Base-by-base conservation (phyloP, 768 basidiomycete genomes). In the Suillus tomentosus region DNA sequence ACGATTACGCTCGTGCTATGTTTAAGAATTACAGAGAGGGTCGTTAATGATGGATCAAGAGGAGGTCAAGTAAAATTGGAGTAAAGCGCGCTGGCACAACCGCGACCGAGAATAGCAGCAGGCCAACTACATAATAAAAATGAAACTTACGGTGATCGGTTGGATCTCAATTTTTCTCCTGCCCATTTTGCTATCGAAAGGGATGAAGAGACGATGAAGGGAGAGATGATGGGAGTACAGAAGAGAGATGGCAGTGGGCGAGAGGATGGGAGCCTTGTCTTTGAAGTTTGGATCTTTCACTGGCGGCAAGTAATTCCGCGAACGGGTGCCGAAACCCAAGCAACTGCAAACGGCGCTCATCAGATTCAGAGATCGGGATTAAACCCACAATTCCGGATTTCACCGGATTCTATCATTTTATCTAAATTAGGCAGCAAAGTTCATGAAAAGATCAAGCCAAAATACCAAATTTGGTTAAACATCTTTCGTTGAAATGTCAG, bases 1-100 rank as follows among this genome's bases (percentile, higher is more conserved):
- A 70, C 92, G 89, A 77, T 94, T 94, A 79, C 92, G 88, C 79
- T 94, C 92, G 80, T 94, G 90, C 92, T 94, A 83, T 78, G 79
- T 76, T 79, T 79, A 82, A 77, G 76, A 72, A 75, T 77, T 74
- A 69, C 74, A 73, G 71, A 67, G 69, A 69, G 39, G 58, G 13
- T 64, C 56, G 74, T 69, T 70, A 76, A 76, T 73, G 76, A 70
- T 69, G 71, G 70, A 72, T 74, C 66, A 64, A 60, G 65, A 67
- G 66, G 60, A 7, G 64, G 34, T 60, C 60, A 60, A 61, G 71
- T 71, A 76, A 76, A 76, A 74, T 65, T 75, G 74, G 74, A 67
- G 75, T 54, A 67, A 43, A 59, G 54, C 36, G 66, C 61, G 66
- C 65, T 36, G 53, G 62, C 53, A 47, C 42, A 63, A 65, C 36